Conservation (phyloP, 2,329 filamentous ascomycete genomes). For the Nigrospora oryzae region DNA sequence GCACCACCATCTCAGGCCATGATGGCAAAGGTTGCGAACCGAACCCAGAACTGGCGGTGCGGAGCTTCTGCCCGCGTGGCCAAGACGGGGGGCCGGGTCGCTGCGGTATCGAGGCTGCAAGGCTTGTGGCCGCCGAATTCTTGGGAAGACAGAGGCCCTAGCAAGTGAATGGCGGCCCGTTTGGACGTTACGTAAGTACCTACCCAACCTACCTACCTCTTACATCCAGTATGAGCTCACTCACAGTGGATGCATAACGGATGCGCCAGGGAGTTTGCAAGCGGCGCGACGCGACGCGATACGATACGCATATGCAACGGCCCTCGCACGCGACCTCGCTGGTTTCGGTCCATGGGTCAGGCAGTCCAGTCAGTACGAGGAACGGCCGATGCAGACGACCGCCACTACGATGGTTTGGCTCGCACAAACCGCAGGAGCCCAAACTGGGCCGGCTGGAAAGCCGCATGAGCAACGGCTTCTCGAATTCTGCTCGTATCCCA, state of each 20-base stretch:
- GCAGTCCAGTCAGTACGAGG: neutral
- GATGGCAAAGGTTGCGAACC: neutral
- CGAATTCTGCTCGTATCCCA: conserved; percentile 1
- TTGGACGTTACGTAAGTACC: no score
- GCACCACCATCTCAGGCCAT: neutral
- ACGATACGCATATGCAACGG: neutral
- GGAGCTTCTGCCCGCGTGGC: neutral
- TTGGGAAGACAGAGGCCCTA: neutral
- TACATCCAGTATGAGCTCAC: no score
- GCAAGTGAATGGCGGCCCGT: no score
- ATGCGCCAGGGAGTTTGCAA: neutral
- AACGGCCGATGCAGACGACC: neutral
- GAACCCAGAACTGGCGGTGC: no score
- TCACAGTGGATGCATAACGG: neutral
- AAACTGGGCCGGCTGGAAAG: neutral
- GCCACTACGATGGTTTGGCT: neutral
- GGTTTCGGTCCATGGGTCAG: no score
- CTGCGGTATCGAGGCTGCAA: conserved; percentile 1
- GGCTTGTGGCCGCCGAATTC: neutral
- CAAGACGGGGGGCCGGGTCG: neutral
- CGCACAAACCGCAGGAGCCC: neutral
- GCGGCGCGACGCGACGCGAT: neutral
- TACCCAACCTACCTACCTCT: no score
- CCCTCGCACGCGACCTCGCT: neutral
- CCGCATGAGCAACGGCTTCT: neutral